These are phyloP conservation scores for Psilocybe cubensis DNA, from an alignment of 768 basidiomycete genomes.

Conservation along the genomic window DNA sequence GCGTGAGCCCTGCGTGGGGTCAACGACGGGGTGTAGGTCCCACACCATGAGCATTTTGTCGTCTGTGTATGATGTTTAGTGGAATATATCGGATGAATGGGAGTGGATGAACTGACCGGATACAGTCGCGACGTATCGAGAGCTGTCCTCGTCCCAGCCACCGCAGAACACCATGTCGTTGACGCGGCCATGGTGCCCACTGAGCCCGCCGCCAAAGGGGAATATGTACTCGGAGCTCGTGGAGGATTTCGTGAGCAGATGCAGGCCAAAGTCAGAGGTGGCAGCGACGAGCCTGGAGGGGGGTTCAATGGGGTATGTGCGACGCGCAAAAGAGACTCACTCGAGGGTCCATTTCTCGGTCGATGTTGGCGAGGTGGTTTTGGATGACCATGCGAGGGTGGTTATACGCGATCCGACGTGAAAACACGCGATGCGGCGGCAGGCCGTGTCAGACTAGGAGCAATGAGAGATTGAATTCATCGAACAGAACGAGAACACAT, in stretches of 20 bases:
- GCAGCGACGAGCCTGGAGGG: constrained; percentile 65
- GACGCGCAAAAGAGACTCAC: constrained; percentile 43
- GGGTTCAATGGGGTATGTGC: constrained; percentile 3
- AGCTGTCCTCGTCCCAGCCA: constrained; percentile 66
- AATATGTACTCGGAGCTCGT: constrained; percentile 56
- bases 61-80: constrained; percentile 41
- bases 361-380: constrained; percentile 64
- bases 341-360: constrained; percentile 74
- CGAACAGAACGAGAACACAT: constrained; percentile 26
- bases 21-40: constrained; percentile 70
- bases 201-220: constrained; percentile 78
- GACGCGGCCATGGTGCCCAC: constrained; percentile 79
- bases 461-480: constrained; percentile 4
- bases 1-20: constrained; percentile 36
- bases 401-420: constrained; percentile 73
- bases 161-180: constrained; percentile 84
- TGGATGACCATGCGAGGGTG: constrained; percentile 79
- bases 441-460: constrained; percentile 44
- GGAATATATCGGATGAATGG: constrained; percentile 8
- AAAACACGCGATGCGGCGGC: constrained; percentile 66
- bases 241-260: constrained; percentile 64
- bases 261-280: constrained; percentile 68
- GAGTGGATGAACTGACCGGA: constrained; percentile 52
- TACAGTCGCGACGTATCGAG: constrained; percentile 79
- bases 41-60: constrained; percentile 88